Percentiles rank a stretch among this genome's conserved stretches.
Evolutionary conservation across 192 early-diverging fungal genomes (phyloP).

Genomic region (Podila verticillata): DNA sequence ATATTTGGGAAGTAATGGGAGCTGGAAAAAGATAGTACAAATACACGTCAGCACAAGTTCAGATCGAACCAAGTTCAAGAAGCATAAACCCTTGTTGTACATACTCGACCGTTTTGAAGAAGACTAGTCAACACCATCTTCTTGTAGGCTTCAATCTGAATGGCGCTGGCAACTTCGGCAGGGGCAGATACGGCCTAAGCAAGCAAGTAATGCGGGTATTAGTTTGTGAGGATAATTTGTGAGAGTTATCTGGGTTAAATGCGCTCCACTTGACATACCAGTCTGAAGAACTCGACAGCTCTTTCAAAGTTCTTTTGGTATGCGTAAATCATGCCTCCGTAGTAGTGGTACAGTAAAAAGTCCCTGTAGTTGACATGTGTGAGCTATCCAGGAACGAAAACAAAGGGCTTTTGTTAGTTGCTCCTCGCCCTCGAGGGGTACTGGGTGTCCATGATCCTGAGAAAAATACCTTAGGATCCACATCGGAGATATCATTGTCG

Average conservation of each 20-base stretch:
- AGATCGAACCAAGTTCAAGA: neutral
- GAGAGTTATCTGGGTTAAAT: neutral
- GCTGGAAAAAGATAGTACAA: constrained; percentile 6
- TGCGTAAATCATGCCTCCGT: constrained; percentile 78
- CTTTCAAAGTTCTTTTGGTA: constrained; percentile 70
- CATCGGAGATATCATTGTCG: constrained; percentile 59
- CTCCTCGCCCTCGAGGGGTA: no score
- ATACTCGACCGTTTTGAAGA: constrained; percentile 63
- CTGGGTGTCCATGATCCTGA: neutral
- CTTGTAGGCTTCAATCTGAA: constrained; percentile 82
- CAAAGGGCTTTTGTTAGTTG: neutral
- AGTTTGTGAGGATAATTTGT: neutral
- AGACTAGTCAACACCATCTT: constrained; percentile 74
- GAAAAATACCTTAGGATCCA: constrained; percentile 52
- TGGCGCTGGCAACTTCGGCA: constrained; percentile 65
- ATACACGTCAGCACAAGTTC: no score
- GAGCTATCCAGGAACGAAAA: constrained; percentile 27
- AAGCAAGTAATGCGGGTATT: no score
- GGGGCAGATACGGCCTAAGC: constrained; percentile 71
- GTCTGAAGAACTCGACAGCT: constrained; percentile 68
- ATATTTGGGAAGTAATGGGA: constrained; percentile 60
- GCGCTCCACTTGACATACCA: constrained; percentile 47
- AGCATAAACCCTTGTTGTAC: neutral
- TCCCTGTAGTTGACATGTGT: constrained; percentile 55
- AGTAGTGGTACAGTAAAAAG: constrained; percentile 82